Base-by-base conservation (phyloP, 352 stramenopile genomes). In the Pelagophyceae sp. region DNA sequence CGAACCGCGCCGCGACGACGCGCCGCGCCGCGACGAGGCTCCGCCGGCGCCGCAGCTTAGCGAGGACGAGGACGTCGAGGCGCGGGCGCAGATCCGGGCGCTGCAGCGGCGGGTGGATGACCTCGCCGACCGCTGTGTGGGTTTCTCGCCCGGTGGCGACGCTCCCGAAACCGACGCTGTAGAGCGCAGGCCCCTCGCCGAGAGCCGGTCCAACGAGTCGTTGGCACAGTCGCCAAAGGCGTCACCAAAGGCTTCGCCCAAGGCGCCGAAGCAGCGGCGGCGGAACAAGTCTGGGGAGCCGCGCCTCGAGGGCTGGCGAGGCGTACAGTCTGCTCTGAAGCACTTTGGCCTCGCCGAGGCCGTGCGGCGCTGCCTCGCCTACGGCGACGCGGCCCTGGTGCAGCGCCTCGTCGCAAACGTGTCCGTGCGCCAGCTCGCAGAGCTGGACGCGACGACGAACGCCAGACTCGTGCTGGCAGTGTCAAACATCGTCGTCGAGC, bases 221-320 rank as follows among this genome's bases (percentile, higher is more conserved):
- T 6, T 31, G 61, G 6, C 61, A 17, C 17, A 37, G 61, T 2
- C 31, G 33, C 61, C 61, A 11, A 17, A 33, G 20, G 11, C 38
- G 35, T 37, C 67, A 0, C 67, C 67, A 32, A 72, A 72, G 6
- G 63, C 63, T 15, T 72, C 63, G 63, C 63, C 63, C 29, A 72
- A 72, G 31, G 63, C 63, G 31, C 63, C n/a, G n/a, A n/a, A n/a
- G n/a, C n/a, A n/a, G n/a, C n/a, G n/a, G n/a, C n/a, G n/a, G n/a
- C n/a, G n/a, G n/a, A n/a, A n/a, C n/a, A n/a, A n/a, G n/a, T n/a
- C n/a, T n/a, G n/a, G n/a, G n/a, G n/a, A n/a, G n/a, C n/a, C n/a
- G n/a, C n/a, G n/a, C n/a, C n/a, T n/a, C n/a, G n/a, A n/a, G n/a
- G n/a, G n/a, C n/a, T n/a, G n/a, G n/a, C n/a, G n/a, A n/a, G n/a